These are phyloP conservation scores for Neopestalotiopsis sp. DNA, from an alignment of 2,329 filamentous ascomycete species.

Conservation along the genomic window DNA sequence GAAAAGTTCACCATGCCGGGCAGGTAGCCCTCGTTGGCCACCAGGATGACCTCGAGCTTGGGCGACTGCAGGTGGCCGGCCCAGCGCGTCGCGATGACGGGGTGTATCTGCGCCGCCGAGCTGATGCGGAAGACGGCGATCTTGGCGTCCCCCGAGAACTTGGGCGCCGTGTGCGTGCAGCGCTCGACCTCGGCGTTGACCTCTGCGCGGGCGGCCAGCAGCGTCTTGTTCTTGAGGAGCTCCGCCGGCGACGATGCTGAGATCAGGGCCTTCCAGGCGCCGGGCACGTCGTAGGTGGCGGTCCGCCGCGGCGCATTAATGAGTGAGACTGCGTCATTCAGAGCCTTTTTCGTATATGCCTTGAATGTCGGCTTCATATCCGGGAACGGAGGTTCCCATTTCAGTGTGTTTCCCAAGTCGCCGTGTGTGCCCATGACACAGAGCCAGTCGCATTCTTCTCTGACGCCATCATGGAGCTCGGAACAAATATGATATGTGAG, in stretches of 20 bases:
- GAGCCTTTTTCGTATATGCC: conserved; percentile 61
- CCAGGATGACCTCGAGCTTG: conserved; percentile 66
- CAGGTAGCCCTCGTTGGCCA: conserved; percentile 70
- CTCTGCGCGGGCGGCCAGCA: conserved; percentile 60
- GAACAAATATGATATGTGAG: conserved; percentile 69
- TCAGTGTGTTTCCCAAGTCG: conserved; percentile 67
- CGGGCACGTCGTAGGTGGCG: conserved; percentile 62
- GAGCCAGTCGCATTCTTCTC: conserved; percentile 60
- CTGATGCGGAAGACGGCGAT: conserved; percentile 68
- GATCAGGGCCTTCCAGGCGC: conserved; percentile 64
- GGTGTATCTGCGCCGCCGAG: conserved; percentile 67
- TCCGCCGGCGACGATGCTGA: conserved; percentile 54
- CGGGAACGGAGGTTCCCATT: conserved; percentile 70
- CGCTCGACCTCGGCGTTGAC: conserved; percentile 66
- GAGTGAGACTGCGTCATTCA: conserved; percentile 67
- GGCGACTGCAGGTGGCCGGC: conserved; percentile 63
- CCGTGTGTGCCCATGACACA: conserved; percentile 70
- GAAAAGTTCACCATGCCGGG: conserved; percentile 70
- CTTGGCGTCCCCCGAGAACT: conserved; percentile 65
- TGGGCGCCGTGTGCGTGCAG: conserved; percentile 65
- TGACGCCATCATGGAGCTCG: conserved; percentile 56
- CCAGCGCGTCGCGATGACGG: conserved; percentile 71
- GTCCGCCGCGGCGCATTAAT: conserved; percentile 70
- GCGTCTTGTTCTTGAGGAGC: conserved; percentile 51
- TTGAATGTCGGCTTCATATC: conserved; percentile 68